Conservation (phyloP, 2,329 filamentous ascomycete species). For the Colletotrichum liriopes region DNA sequence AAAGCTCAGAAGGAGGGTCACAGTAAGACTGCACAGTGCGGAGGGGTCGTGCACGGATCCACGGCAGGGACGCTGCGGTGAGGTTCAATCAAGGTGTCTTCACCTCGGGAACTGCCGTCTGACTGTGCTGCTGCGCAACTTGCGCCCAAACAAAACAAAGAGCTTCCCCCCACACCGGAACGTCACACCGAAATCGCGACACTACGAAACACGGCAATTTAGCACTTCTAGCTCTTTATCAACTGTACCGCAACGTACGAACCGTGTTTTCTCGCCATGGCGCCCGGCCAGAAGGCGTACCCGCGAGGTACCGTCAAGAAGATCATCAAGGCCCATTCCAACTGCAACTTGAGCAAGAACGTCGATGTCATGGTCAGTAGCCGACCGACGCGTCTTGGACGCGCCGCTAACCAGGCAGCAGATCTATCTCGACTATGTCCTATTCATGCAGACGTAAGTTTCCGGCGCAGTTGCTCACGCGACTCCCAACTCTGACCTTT, state of each 20-base stretch:
- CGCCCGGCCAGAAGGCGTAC: slow-evolving; percentile 81
- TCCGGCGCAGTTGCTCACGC: neutral
- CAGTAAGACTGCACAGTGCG: slow-evolving; percentile 23
- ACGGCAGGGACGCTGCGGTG: neutral
- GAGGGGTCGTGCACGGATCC: slow-evolving; percentile 17
- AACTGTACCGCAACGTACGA: neutral
- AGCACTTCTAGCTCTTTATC: neutral
- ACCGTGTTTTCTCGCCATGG: slow-evolving; percentile 60
- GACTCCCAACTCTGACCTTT: slow-evolving; percentile 24
- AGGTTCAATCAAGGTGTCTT: slow-evolving; percentile 28
- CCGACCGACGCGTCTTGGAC: slow-evolving; percentile 44
- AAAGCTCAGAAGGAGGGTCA: slow-evolving; percentile 43
- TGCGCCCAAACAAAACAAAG: slow-evolving; percentile 30
- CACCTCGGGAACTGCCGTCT: slow-evolving; percentile 37
- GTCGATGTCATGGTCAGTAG: slow-evolving; percentile 83
- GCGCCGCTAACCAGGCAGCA: slow-evolving; percentile 56
- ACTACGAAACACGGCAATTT: neutral
- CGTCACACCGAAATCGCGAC: slow-evolving; percentile 16
- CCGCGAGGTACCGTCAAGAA: slow-evolving; percentile 89
- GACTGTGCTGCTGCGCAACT: neutral
- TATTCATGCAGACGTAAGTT: slow-evolving; percentile 80
- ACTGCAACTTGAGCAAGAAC: slow-evolving; percentile 85
- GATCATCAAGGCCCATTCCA: slow-evolving; percentile 90
- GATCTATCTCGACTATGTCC: slow-evolving; percentile 88
- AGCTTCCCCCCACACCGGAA: slow-evolving; percentile 28